Conservation (phyloP, 1,284 basidiomycete species). For the Rugosomyces carneus region DNA sequence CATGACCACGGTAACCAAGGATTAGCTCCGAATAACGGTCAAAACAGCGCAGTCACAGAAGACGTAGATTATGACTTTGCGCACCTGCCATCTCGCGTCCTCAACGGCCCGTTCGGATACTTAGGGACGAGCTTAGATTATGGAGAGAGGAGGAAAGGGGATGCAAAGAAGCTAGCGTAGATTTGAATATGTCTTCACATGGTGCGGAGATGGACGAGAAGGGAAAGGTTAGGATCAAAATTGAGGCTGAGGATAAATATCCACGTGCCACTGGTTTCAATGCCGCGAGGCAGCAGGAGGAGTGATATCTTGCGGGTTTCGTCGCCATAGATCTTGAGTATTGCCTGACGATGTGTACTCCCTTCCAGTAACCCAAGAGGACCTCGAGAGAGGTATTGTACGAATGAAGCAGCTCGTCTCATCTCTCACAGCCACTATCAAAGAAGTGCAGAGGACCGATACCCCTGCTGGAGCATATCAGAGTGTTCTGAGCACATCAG, state of each 20-base stretch:
- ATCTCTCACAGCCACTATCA: too few relatives aligned
- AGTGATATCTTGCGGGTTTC: too few relatives aligned
- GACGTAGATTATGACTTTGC: conserved; percentile 59
- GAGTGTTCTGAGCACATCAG: too few relatives aligned
- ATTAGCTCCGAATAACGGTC: background rate
- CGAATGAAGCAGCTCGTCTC: too few relatives aligned
- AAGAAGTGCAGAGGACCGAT: too few relatives aligned
- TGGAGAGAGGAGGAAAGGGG: conserved; percentile 56
- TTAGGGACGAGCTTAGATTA: conserved; percentile 64
- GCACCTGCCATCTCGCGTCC: conserved; percentile 75
- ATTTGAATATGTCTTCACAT: conserved; percentile 47
- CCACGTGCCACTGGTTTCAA: too few relatives aligned
- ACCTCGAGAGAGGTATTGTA: too few relatives aligned
- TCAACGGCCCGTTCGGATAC: conserved; percentile 79
- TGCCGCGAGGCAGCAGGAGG: too few relatives aligned
- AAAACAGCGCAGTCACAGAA: background rate
- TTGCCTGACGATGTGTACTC: too few relatives aligned
- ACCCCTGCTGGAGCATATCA: too few relatives aligned
- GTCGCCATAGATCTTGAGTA: too few relatives aligned
- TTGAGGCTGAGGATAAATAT: conserved; percentile 13
- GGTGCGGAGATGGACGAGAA: conserved; percentile 62
- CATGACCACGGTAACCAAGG: background rate
- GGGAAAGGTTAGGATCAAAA: conserved; percentile 55
- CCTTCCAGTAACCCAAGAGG: too few relatives aligned
- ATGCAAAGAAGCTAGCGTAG: conserved; percentile 53